A percentile compares a stretch with the other conserved stretches of the same genome.
Evolutionary conservation across 2,329 filamentous ascomycete species (phyloP).

Genomic region (Colletotrichum brevisporum): DNA sequence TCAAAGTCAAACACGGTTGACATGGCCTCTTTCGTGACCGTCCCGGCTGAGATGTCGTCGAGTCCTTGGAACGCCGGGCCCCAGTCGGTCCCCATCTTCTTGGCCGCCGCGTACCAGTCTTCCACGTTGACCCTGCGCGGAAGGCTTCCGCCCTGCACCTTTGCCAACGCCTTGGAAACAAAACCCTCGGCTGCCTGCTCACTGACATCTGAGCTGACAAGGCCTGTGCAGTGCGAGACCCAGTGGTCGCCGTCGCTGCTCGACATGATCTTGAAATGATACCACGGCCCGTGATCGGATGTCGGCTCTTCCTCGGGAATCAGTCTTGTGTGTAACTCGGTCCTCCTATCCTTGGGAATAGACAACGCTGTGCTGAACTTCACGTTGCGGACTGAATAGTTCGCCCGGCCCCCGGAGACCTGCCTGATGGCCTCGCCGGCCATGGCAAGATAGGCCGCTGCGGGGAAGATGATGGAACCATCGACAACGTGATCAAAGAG

Average conservation of each 20-base stretch:
- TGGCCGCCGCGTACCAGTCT: constrained; percentile 29
- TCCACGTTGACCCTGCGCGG: constrained; percentile 4
- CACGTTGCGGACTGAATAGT: constrained; percentile 49
- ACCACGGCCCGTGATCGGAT: constrained; percentile 43
- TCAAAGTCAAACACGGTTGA: constrained; percentile 31
- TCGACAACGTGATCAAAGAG: constrained; percentile 34
- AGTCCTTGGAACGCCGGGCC: constrained; percentile 23
- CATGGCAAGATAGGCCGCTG: constrained; percentile 29
- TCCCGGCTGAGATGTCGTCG: constrained; percentile 19
- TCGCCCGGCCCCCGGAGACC: constrained; percentile 16
- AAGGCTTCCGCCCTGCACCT: constrained; percentile 8
- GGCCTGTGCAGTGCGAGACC: constrained; percentile 46
- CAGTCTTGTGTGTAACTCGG: constrained; percentile 51
- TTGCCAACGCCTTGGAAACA: neutral
- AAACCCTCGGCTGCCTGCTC: neutral
- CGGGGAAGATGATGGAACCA: constrained; percentile 26
- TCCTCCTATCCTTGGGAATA: constrained; percentile 46
- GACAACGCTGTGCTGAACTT: constrained; percentile 48
- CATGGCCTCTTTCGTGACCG: constrained; percentile 8
- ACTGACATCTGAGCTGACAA: constrained; percentile 15
- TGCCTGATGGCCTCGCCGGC: constrained; percentile 31
- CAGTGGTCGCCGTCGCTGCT: constrained; percentile 45
- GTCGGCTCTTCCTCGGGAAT: constrained; percentile 35
- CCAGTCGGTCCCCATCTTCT: constrained; percentile 28
- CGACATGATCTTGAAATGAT: constrained; percentile 51